Conservation (phyloP, 306 rosid genomes). For the Styphnolobium japonicum region DNA sequence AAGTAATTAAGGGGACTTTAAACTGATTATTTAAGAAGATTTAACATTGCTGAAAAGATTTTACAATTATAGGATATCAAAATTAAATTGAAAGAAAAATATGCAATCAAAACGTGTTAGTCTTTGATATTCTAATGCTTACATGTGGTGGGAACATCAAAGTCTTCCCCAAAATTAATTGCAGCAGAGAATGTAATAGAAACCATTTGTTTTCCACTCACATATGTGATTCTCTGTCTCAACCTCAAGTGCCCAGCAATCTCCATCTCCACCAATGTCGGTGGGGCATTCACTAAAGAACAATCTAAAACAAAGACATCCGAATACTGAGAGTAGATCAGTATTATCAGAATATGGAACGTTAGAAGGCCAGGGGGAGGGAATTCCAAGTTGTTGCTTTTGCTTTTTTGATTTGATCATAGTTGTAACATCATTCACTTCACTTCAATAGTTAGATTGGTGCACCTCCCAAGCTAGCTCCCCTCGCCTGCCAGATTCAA, state of each 20-base stretch:
- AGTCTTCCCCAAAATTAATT: not conserved
- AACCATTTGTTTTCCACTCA: not conserved
- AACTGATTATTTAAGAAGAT: too few species aligned
- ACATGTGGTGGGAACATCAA: not conserved
- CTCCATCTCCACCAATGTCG: not conserved
- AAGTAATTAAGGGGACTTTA: too few species aligned
- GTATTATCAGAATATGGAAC: not conserved
- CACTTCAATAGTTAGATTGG: not conserved
- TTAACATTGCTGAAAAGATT: too few species aligned
- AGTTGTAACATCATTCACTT: not conserved
- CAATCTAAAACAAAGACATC: not conserved
- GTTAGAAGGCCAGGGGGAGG: constrained; percentile 4
- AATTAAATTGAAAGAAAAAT: not conserved
- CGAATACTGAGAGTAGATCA: not conserved
- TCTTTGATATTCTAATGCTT: not conserved
- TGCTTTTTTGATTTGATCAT: not conserved
- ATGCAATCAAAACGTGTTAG: not conserved
- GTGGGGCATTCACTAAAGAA: not conserved
- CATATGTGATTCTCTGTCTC: not conserved
- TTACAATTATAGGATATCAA: too few species aligned
- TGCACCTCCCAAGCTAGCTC: not conserved
- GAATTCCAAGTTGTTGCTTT: not conserved
- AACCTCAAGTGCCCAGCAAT: not conserved
- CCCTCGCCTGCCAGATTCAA: too few species aligned
- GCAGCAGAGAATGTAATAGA: not conserved